Evolutionary conservation across 176 grass and related monocot species (phyloP).

Genomic region (Carex myosuroides): DNA sequence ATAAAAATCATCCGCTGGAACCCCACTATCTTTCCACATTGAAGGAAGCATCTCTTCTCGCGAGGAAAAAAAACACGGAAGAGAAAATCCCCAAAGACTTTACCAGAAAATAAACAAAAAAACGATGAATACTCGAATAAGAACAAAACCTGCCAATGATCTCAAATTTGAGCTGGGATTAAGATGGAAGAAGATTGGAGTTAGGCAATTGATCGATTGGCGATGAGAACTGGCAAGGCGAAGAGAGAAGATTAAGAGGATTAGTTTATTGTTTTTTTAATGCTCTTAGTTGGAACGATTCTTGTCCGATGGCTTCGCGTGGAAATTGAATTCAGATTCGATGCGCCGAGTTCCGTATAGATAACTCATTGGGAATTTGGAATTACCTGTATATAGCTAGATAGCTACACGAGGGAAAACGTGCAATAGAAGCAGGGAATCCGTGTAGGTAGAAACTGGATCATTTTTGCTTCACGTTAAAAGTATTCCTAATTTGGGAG

Average conservation of each 20-base stretch:
- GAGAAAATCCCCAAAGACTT: not conserved
- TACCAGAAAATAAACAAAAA: not conserved
- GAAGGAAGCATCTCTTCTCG: slow-evolving; percentile 25
- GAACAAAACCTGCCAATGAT: not conserved
- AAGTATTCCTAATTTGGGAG: not conserved
- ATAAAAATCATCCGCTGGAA: slow-evolving; percentile 85
- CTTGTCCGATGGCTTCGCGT: slow-evolving; percentile 5
- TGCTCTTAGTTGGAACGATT: slow-evolving; percentile 13
- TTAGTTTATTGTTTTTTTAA: not conserved
- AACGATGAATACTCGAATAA: not conserved
- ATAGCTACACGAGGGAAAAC: not conserved
- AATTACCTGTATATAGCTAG: too few relatives aligned
- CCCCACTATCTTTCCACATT: slow-evolving; percentile 64
- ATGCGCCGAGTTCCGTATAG: not conserved
- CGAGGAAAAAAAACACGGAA: not conserved
- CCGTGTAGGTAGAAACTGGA: not conserved
- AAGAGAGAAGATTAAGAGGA: not conserved
- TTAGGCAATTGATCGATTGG: not conserved
- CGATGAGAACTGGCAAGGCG: not conserved
- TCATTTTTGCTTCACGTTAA: not conserved
- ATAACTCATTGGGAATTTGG: too few relatives aligned
- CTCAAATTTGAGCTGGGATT: not conserved
- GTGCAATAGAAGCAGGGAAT: not conserved
- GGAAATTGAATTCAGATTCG: not conserved
- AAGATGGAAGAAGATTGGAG: not conserved